phyloP scores from a whole-genome alignment of 495 filamentous ascomycete genomes.

The Umbilicaria muhlenbergii region DNA sequence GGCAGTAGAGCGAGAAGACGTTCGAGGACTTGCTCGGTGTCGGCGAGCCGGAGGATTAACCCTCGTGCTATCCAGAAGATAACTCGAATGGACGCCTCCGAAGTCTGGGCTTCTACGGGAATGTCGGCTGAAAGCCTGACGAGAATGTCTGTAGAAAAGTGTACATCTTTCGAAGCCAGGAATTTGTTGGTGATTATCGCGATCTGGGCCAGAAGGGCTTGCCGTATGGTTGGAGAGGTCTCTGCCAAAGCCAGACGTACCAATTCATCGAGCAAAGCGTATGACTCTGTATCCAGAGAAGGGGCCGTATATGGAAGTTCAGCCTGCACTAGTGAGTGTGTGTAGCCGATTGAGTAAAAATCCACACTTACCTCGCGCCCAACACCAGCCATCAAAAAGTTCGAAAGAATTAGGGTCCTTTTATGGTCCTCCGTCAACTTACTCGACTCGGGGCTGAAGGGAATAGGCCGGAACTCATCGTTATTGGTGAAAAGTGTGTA shows the following conservation, averaged over 20 bases:
- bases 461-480: slow-evolving; percentile 23
- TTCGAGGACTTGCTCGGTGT: slow-evolving; percentile 32
- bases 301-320: slow-evolving; percentile 16
- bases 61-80: slow-evolving; percentile 42
- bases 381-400: slow-evolving; percentile 44
- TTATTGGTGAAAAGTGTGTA: slow-evolving; percentile 37
- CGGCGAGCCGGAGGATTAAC: slow-evolving; percentile 32
- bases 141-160: slow-evolving; percentile 21
- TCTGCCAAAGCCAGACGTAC: slow-evolving; percentile 21
- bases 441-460: slow-evolving; percentile 20
- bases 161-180: slow-evolving; percentile 30
- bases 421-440: slow-evolving; percentile 20
- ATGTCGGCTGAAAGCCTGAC: slow-evolving; percentile 7
- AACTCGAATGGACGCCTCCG: slow-evolving; percentile 15
- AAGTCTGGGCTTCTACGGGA: slow-evolving; percentile 5
- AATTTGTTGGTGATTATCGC: slow-evolving; percentile 54
- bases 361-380: slow-evolving; percentile 21
- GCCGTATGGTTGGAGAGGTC: slow-evolving; percentile 25
- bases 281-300: slow-evolving; percentile 13
- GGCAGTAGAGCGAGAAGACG: slow-evolving; percentile 41
- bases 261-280: slow-evolving; percentile 25
- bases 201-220: slow-evolving; percentile 42
- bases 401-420: slow-evolving; percentile 42
- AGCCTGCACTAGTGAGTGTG: slow-evolving; percentile 4
- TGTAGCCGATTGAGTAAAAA: slow-evolving; percentile 4